These are phyloP conservation scores for Gloeostereum incarnatum DNA, from an alignment of 768 basidiomycete genomes.

Conservation along the genomic window DNA sequence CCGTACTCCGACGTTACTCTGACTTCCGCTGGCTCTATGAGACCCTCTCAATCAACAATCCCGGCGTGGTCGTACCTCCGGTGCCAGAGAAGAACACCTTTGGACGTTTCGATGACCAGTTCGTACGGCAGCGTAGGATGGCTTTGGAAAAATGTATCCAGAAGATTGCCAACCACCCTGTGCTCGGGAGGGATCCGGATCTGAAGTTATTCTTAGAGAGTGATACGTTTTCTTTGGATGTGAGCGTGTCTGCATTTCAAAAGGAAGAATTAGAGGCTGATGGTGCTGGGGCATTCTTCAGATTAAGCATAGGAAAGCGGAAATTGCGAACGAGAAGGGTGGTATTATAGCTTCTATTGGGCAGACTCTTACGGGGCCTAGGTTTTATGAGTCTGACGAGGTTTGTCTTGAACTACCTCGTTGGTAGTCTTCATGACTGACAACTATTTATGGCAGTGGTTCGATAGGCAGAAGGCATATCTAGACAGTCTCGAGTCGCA, in stretches of 20 bases:
- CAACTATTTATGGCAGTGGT: conserved; percentile 54
- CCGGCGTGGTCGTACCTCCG: conserved; percentile 94
- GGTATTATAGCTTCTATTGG: conserved; percentile 83
- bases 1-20: conserved; percentile 93
- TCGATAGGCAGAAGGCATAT: conserved; percentile 77
- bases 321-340: conserved; percentile 66
- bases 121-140: conserved; percentile 77
- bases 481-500: conserved; percentile 89
- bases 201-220: conserved; percentile 87
- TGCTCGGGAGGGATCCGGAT: conserved; percentile 82
- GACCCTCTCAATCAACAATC: conserved; percentile 80
- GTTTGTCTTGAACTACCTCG: conserved; percentile 25
- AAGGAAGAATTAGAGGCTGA: too few relatives aligned
- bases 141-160: conserved; percentile 87
- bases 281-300: too few relatives aligned
- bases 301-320: conserved; percentile 85
- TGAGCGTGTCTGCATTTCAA: too few relatives aligned
- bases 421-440: neutral
- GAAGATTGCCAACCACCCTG: conserved; percentile 90
- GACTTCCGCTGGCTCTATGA: conserved; percentile 98
- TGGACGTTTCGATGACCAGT: conserved; percentile 87
- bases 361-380: conserved; percentile 65
- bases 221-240: conserved; percentile 86
- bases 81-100: conserved; percentile 93
- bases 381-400: conserved; percentile 86